Evolutionary conservation across 2,329 filamentous ascomycete genomes (phyloP), one percentile per base, ranked within the genome.

Genomic region (Beauveria sp.): DNA sequence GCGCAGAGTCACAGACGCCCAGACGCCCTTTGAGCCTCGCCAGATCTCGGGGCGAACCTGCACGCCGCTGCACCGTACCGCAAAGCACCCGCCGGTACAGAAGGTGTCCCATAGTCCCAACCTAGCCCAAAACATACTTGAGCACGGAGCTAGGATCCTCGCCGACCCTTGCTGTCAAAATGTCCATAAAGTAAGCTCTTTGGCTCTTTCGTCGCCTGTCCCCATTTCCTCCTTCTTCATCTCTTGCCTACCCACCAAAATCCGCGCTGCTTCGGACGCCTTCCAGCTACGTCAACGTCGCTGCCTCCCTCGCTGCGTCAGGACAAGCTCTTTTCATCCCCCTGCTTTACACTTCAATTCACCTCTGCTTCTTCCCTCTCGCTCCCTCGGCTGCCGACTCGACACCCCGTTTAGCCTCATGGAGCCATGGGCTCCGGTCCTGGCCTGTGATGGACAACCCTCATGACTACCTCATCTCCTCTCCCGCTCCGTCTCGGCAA

Each of bases 111-210:
- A 52, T 61, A 52, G 52, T 41, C 52, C 52, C 47, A 61, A 57
- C 53, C 54, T 61, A 56, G 59, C 53, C 46, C 54, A 52, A 61
- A 61, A 60, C 55, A 63, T 57, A 67, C 64, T 63, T 63, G 63
- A 62, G 62, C 60, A 64, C 40, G 64, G 65, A 70, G 67, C 70
- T 69, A 69, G 70, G 71, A 70, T 71, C 55, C 40, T 62, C 56
- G 50, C 50, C 51, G 50, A 71, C 72, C 70, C 68, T 71, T 68
- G 70, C 70, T 63, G 67, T 70, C 68, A 77, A 70, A 71, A 81
- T 81, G 79, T 81, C 79, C 71, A 80, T 81, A 79, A 81, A 81
- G 79, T 81, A 76, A 77, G 77, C 76, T 55, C 46, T 46, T 30
- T 41, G 77, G 77, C 76, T 55, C 46, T 46, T 30, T 54, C 20